Conservation (phyloP, 2,329 filamentous ascomycete species). For the Paramyrothecium sp. region DNA sequence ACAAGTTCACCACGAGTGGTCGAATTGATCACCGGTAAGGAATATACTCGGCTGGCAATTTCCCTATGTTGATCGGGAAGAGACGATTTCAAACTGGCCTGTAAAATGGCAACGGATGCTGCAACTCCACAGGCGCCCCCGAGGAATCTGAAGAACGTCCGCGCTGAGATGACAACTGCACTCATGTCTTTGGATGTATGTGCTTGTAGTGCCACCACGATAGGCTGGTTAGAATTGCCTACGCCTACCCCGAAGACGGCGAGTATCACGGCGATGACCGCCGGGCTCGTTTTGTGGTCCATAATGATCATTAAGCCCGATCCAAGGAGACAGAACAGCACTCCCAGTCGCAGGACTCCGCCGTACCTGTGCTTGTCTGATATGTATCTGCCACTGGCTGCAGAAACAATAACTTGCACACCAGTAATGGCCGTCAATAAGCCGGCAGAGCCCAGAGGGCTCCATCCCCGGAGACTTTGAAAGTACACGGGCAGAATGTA, state of each 20-base stretch:
- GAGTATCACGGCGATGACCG: too few relatives aligned
- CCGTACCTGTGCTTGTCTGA: too few relatives aligned
- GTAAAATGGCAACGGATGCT: conserved; percentile 50
- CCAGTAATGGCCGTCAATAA: conserved; percentile 45
- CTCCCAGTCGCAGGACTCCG: conserved; percentile 51
- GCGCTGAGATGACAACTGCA: conserved; percentile 60
- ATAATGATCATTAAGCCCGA: too few relatives aligned
- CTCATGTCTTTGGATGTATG: conserved; percentile 55
- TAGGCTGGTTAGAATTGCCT: too few relatives aligned
- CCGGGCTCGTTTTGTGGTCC: too few relatives aligned
- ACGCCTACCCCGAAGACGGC: too few relatives aligned
- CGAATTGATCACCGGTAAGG: too few relatives aligned
- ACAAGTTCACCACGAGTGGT: too few relatives aligned
- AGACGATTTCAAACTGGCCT: conserved; percentile 24
- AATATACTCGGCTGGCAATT: too few relatives aligned
- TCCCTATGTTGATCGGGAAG: too few relatives aligned
- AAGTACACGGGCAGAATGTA: conserved; percentile 64
- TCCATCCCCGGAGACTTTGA: conserved; percentile 47
- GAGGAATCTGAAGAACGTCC: conserved; percentile 61
- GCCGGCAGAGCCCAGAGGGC: conserved; percentile 44
- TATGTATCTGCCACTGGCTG: too few relatives aligned
- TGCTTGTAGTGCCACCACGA: conserved; percentile 56
- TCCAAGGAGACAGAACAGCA: too few relatives aligned
- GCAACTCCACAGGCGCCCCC: conserved; percentile 58
- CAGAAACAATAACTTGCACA: conserved; percentile 45